Percentiles rank a stretch among this genome's conserved stretches.
These are phyloP conservation scores for Stagonosporopsis vannaccii DNA, from an alignment of 2,329 filamentous ascomycete species.

Conservation along the genomic window DNA sequence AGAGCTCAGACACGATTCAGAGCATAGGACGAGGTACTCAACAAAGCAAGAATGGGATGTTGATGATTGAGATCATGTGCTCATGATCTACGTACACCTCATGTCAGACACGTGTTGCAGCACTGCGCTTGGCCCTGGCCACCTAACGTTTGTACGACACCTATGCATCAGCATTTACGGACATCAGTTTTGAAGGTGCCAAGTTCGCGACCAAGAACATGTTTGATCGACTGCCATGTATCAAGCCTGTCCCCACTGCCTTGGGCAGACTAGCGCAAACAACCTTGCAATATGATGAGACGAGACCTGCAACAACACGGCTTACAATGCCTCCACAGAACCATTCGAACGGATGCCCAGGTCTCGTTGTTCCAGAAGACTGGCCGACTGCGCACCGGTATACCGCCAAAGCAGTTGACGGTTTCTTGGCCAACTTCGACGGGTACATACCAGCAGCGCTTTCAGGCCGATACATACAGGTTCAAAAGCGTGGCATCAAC, in stretches of 20 bases:
- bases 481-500: neutral
- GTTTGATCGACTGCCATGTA: conserved; percentile 24
- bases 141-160: conserved; percentile 1
- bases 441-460: neutral
- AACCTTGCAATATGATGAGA: conserved; percentile 28
- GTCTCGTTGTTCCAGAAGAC: conserved; percentile 21
- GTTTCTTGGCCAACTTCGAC: neutral
- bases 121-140: neutral
- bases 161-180: conserved; percentile 4
- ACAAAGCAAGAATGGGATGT: neutral
- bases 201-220: conserved; percentile 7
- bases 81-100: neutral
- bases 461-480: neutral
- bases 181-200: neutral
- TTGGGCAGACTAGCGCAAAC: conserved; percentile 25
- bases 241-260: conserved; percentile 9
- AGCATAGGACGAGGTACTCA: no score
- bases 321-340: conserved; percentile 3
- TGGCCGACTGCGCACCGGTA: neutral
- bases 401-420: neutral
- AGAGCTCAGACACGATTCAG: neutral
- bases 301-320: conserved; percentile 13
- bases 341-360: conserved; percentile 11
- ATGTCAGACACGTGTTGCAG: neutral
- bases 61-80: neutral